Conservation (phyloP, 805 yeast genomes). For the Yarrowia divulgata region DNA sequence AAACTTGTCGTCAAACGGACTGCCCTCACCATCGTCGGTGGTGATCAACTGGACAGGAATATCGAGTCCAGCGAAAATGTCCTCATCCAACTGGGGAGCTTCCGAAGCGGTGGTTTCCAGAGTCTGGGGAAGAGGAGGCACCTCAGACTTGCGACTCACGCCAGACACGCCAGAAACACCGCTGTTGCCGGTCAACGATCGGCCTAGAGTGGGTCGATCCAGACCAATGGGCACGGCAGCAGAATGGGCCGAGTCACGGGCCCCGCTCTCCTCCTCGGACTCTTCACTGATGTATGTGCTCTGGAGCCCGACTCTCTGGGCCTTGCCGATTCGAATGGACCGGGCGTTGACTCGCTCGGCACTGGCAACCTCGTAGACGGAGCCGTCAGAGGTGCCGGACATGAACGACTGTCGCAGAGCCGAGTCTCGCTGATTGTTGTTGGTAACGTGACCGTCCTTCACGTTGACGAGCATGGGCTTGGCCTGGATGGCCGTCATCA, state of each 20-base stretch:
- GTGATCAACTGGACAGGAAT: conserved; percentile 32
- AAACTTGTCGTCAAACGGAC: conserved; percentile 35
- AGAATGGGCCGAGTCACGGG: not conserved
- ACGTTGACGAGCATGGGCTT: conserved; percentile 73
- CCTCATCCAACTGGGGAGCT: conserved; percentile 18
- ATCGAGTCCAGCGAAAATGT: conserved; percentile 24
- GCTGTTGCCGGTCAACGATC: conserved; percentile 15
- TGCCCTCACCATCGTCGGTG: conserved; percentile 7
- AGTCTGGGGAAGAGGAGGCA: conserved; percentile 12
- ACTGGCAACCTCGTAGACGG: conserved; percentile 32
- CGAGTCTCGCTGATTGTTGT: not conserved
- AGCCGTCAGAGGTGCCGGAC: conserved; percentile 20
- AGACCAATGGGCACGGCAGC: conserved; percentile 28
- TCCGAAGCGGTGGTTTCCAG: not conserved
- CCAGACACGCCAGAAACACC: not conserved
- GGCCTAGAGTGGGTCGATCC: conserved; percentile 9
- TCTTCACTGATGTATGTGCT: conserved; percentile 24
- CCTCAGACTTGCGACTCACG: conserved; percentile 9
- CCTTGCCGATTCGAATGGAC: conserved; percentile 50
- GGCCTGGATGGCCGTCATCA: conserved; percentile 78
- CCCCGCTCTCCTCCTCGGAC: conserved; percentile 18
- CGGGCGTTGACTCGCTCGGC: conserved; percentile 44
- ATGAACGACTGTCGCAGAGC: conserved; percentile 12
- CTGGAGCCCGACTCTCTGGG: conserved; percentile 19
- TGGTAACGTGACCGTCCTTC: conserved; percentile 8